Conservation (phyloP, 495 filamentous ascomycete species). For the Xylaria intraflava region DNA sequence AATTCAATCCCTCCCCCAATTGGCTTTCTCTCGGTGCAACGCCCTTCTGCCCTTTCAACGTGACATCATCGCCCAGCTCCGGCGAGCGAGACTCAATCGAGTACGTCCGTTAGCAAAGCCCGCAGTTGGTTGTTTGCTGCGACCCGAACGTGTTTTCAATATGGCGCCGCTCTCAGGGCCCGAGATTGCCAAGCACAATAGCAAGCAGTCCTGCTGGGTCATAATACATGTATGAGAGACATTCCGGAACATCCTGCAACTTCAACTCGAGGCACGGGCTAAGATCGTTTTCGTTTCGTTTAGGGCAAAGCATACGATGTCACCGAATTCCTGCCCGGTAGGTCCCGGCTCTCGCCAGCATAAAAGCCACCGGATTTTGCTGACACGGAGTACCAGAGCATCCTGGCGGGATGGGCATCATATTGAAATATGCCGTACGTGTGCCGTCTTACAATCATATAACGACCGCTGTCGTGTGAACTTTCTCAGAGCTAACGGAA, state of each 20-base stretch:
- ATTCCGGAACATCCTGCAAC: background rate
- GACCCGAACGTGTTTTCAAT: background rate
- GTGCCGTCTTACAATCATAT: background rate
- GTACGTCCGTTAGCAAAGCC: background rate
- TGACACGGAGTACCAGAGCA: conserved; percentile 46
- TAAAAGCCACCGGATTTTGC: conserved; percentile 1
- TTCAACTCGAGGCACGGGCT: background rate
- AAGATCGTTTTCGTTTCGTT: background rate
- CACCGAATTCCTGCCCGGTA: conserved; percentile 60
- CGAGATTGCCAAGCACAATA: conserved; percentile 12
- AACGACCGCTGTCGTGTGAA: background rate
- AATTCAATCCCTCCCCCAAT: background rate
- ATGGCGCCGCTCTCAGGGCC: conserved; percentile 12
- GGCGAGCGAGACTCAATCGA: background rate
- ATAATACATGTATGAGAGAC: conserved; percentile 9
- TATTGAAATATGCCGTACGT: conserved; percentile 65
- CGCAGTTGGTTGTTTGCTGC: background rate
- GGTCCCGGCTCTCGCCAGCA: conserved; percentile 6
- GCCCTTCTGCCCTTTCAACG: background rate
- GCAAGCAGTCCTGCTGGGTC: conserved; percentile 14
- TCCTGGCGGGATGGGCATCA: conserved; percentile 71
- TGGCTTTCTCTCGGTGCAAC: background rate
- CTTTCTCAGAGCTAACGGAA: background rate
- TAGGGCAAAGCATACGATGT: conserved; percentile 67
- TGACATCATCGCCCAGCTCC: background rate